Base-by-base conservation (phyloP, 306 rosid genomes). In the Myrica gale region DNA sequence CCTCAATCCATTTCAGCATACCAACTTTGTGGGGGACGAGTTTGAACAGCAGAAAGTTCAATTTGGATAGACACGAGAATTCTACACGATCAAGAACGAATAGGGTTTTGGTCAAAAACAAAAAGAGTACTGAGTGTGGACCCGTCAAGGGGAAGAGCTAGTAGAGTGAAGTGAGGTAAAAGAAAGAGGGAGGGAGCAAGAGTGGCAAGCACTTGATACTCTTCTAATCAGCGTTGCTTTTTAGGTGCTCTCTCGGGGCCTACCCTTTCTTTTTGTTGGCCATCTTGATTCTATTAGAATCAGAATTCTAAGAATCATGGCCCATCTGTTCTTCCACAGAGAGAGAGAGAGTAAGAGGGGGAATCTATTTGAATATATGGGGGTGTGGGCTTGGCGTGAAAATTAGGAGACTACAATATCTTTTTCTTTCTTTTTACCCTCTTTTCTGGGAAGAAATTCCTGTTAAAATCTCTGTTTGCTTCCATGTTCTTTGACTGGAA, bases 141-240 rank as follows among this genome's bases (percentile, higher is more conserved):
- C 84, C 83, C 86, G 21, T 39, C 68, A 65, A 63, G 84, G 79
- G 55, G 81, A 32, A 32, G 3, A 32, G 37, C 0, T 32, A 32
- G 37, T 2, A 32, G 37, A 32, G 37, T 32, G 76, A 76, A 63
- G 73, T 76, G 73, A 32, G 80, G 76, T 75, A 61, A 23, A 19
- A 57, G 55, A 70, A 78, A 77, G 78, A 17, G 85, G 37, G 37
- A 32, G 37, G 37, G 37, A 32, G 37, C 37, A 32, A 32, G 37
- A 32, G 37, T 32, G 85, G 78, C 85, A 80, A 66, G 68, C 77
- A 80, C 76, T 82, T 47, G 80, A 87, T 85, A 71, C 82, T 78
- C 84, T 82, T 83, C 82, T 78, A 63, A 78, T 78, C 86, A 86
- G 75, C 79, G 85, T 84, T 82, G 82, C 90, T 87, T 89, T 87